Conservation (phyloP, 2,329 filamentous ascomycete species). For the Ophiostoma novo-ulmi region DNA sequence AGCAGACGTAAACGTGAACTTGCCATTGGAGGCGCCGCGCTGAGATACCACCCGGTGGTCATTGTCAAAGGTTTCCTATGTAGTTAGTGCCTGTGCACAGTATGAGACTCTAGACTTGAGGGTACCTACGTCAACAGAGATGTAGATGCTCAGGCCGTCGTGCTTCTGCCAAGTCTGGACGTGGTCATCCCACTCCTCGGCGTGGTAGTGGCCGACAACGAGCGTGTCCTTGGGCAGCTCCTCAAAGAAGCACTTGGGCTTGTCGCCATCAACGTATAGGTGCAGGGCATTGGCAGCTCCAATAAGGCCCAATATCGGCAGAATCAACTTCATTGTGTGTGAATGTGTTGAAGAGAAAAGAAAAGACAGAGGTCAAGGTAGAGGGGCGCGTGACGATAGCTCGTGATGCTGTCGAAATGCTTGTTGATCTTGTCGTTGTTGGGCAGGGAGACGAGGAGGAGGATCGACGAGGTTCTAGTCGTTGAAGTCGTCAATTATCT, state of each 20-base stretch:
- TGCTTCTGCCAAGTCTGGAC: slow-evolving; percentile 65
- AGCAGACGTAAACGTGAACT: slow-evolving; percentile 92
- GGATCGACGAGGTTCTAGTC: neutral
- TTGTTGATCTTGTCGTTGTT: neutral
- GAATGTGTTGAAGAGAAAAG: neutral
- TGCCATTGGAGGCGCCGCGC: slow-evolving; percentile 67
- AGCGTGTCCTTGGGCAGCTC: slow-evolving; percentile 96
- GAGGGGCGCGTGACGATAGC: slow-evolving; percentile 14
- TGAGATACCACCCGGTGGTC: slow-evolving; percentile 94
- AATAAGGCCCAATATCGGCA: slow-evolving; percentile 62
- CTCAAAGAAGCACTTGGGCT: slow-evolving; percentile 95
- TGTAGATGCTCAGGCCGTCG: slow-evolving; percentile 73
- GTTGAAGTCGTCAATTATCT: neutral
- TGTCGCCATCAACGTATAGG: slow-evolving; percentile 86
- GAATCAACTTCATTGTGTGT: slow-evolving; percentile 52
- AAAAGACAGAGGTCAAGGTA: neutral
- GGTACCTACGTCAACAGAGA: slow-evolving; percentile 72
- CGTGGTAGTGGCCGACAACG: slow-evolving; percentile 86
- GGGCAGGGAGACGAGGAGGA: neutral
- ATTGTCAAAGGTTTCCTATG: slow-evolving; percentile 86
- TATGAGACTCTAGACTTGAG: neutral
- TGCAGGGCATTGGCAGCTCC: slow-evolving; percentile 73
- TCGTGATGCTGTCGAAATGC: neutral
- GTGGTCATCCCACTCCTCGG: slow-evolving; percentile 75
- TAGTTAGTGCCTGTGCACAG: neutral